Evolutionary conservation across 352 stramenopile genomes (phyloP).

Genomic region (Phytophthora foliorum): DNA sequence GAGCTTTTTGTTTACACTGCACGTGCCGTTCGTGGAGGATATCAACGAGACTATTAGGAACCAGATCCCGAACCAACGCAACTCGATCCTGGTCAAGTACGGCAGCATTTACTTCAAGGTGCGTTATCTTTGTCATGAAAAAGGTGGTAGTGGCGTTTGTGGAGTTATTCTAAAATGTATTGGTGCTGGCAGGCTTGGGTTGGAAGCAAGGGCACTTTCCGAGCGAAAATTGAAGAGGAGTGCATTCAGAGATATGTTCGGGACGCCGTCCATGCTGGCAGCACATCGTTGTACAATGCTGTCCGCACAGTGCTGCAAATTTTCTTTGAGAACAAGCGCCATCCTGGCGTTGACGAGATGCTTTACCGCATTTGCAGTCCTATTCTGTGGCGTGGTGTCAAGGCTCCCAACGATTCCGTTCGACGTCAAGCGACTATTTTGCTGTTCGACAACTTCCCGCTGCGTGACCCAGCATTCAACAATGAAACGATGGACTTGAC

Average conservation of each 20-base stretch:
- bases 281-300: slow-evolving; percentile 71
- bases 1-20: slow-evolving; percentile 88
- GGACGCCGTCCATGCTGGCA: slow-evolving; percentile 78
- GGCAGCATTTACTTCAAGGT: slow-evolving; percentile 88
- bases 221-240: slow-evolving; percentile 83
- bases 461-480: slow-evolving; percentile 82
- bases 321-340: slow-evolving; percentile 90
- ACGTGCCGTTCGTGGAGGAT: slow-evolving; percentile 84
- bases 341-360: slow-evolving; percentile 86
- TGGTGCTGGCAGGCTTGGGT: slow-evolving; percentile 63
- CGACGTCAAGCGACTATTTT: slow-evolving; percentile 84
- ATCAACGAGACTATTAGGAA: slow-evolving; percentile 92
- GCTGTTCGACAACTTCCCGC: slow-evolving; percentile 87
- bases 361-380: slow-evolving; percentile 86
- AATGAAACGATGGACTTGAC: slow-evolving; percentile 79
- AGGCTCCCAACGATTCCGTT: slow-evolving; percentile 86
- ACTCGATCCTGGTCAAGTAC: slow-evolving; percentile 86
- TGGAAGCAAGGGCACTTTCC: slow-evolving; percentile 56
- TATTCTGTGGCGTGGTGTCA: slow-evolving; percentile 87
- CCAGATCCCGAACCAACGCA: slow-evolving; percentile 85
- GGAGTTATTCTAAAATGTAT: neutral
- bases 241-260: slow-evolving; percentile 87
- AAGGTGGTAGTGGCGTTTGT: neutral
- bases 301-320: slow-evolving; percentile 78
- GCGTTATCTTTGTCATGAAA: neutral